Evolutionary conservation across 495 filamentous ascomycete species (phyloP).

Genomic region (Xanthoparmelia taractica): DNA sequence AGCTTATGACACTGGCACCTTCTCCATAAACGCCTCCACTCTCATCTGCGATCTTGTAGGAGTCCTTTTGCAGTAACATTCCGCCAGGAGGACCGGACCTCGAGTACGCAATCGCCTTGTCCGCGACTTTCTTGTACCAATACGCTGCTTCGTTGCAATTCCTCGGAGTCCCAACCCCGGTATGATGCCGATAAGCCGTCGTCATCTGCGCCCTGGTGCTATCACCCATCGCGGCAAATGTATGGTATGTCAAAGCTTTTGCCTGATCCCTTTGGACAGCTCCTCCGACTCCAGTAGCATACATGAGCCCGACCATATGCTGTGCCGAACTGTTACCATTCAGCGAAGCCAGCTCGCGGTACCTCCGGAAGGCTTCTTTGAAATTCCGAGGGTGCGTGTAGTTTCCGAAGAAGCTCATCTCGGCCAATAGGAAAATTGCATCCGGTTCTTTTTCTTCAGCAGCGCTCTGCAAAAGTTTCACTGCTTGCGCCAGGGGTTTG

Average conservation of each 20-base stretch:
- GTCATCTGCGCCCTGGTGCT: conserved; percentile 90
- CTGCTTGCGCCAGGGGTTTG: conserved; percentile 43
- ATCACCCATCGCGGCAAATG: conserved; percentile 80
- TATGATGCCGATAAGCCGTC: conserved; percentile 75
- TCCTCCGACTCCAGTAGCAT: conserved; percentile 82
- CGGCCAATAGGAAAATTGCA: conserved; percentile 81
- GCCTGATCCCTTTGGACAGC: conserved; percentile 84
- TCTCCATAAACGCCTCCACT: conserved; percentile 90
- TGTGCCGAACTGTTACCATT: conserved; percentile 87
- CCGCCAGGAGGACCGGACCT: conserved; percentile 89
- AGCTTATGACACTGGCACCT: conserved; percentile 84
- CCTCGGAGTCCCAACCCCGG: conserved; percentile 75
- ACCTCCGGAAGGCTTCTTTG: conserved; percentile 70
- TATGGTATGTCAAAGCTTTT: conserved; percentile 86
- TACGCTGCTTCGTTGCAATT: conserved; percentile 77
- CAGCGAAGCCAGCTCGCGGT: conserved; percentile 64
- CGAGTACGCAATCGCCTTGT: conserved; percentile 82
- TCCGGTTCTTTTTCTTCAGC: conserved; percentile 69
- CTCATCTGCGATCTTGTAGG: conserved; percentile 74
- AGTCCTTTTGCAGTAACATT: conserved; percentile 61
- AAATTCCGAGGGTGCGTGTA: conserved; percentile 83
- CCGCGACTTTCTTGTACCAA: conserved; percentile 89
- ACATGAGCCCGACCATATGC: conserved; percentile 93
- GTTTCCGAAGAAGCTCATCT: conserved; percentile 97
- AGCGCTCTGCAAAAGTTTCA: conserved; percentile 66